Evolutionary conservation across 257 asterid species (phyloP), one percentile per base, ranked within the genome.

Genomic region (Solanum pimpinellifolium): DNA sequence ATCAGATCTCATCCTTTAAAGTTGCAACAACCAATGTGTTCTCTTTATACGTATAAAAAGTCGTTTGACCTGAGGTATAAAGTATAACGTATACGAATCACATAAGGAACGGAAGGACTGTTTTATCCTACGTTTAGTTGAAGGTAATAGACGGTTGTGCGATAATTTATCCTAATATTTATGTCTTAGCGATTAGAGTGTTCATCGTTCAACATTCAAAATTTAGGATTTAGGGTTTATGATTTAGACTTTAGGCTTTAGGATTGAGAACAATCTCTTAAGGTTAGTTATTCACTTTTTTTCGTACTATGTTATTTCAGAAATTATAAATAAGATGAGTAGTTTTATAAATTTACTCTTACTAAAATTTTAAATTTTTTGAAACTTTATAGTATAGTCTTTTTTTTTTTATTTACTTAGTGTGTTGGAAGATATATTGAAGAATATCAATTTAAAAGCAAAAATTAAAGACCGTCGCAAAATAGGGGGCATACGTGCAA

Each of bases 131-230:
- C 2, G 10, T 52, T 52, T 18, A 4, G 2, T 52, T 18, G 7
- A 5, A 16, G 1, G 1, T 18, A 16, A 16, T 6, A 16, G 62
- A 0, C 0, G 7, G 0, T 52, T 0, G 1, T 52, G n/a, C 6
- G 0, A 16, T 52, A 52, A 18, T 52, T 52, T 52, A 52, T 52
- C 0, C 0, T 0, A 18, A 3, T 52, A 52, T 52, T 52, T 6
- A 52, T 16, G 60, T 0, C 0, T 52, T 52, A 52, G 23, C 2
- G 3, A 52, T 16, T 37, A 6, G 7, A 37, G 7, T 7, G 7
- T 37, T 37, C 39, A 6, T 1, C 1, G 7, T 5, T 37, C 39
- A 37, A 33, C 7, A 6, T 37, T 37, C 39, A 37, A 1, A 37
- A 2, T 37, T 35, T 37, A 37, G 7, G 1, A 5, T 37, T 37